Evolutionary conservation across 2,329 filamentous ascomycete genomes (phyloP), one percentile per base, ranked within the genome.

Genomic region (Beauveria pseudobassiana): DNA sequence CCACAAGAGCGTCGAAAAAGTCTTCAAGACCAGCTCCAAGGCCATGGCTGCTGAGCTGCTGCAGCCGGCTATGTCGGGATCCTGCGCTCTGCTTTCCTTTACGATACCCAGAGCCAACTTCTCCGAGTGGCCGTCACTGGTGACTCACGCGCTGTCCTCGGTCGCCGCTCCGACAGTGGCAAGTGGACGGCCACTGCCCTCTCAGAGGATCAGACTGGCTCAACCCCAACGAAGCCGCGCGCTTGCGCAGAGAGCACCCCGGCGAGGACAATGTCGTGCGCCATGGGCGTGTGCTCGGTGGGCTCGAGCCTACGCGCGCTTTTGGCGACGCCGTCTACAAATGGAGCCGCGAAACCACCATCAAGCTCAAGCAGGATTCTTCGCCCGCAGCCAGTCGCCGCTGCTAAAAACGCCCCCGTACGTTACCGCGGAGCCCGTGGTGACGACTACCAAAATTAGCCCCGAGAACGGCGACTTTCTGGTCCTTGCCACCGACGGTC

Each of bases 251-350:
- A 65, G 89, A 93, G 68, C 95, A 99, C 70, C 95, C 95, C 0
- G 89, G 89, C 30, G 95, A 99, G 75, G 88, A 90, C 16, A 82
- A 93, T 68, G 95, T 97, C 9, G 87, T 96, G 46, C 83, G 87
- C 49, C 95, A 96, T 67, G 95, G 95, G 6, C 89, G 95, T 64
- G 91, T 99, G 18, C 82, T 99, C 0, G 95, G 95, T 50, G 90
- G 93, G 20, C 80, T 99, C 14, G 95, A 99, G 74, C 95, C 95
- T 3, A 93, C 89, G 20, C 87, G 95, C 65, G 93, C 96, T 0
- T 99, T 99, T 74, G 96, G 95, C 42, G 95, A 99, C 74, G 93
- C 95, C 9, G 88, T 89, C 68, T 99, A 99, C 80, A 99, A 99
- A 76, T 99, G 95, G 95, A 90, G 85, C 63, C 83, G 85, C 57